These are phyloP conservation scores for Collariella sp. DNA, from an alignment of 495 filamentous ascomycete species.

Conservation along the genomic window DNA sequence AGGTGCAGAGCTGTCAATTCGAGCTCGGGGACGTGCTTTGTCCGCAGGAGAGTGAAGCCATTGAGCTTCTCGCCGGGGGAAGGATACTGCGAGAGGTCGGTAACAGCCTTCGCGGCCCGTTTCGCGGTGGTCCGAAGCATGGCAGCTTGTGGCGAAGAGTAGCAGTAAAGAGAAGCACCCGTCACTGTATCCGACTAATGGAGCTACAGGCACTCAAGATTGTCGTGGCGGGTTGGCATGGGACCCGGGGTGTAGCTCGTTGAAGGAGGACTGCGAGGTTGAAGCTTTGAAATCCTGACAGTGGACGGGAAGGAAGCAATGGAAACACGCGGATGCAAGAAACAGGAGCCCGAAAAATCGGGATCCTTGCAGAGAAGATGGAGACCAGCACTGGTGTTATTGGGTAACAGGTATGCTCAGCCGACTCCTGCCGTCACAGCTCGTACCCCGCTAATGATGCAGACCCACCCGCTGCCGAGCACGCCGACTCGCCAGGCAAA, in stretches of 20 bases:
- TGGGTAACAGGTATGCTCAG: too few relatives aligned
- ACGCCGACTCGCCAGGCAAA: background rate
- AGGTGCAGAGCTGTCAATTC: constrained; percentile 85
- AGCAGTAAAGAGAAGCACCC: background rate
- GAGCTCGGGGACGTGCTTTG: constrained; percentile 87
- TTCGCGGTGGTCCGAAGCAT: constrained; percentile 45
- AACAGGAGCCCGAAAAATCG: background rate
- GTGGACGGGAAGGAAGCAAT: background rate
- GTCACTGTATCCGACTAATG: background rate
- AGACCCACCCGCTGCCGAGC: background rate
- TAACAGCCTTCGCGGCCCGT: constrained; percentile 53
- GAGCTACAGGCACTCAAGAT: background rate
- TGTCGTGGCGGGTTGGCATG: constrained; percentile 7
- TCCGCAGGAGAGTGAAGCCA: constrained; percentile 81
- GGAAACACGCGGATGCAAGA: background rate
- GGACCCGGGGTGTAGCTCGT: background rate
- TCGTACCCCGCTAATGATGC: background rate
- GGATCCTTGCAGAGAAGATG: background rate
- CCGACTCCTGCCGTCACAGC: too few relatives aligned
- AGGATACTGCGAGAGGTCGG: constrained; percentile 62
- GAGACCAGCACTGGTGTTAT: background rate
- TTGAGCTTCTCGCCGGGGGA: constrained; percentile 75
- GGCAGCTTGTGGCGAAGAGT: background rate
- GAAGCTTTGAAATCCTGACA: constrained; percentile 1
- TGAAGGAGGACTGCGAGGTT: too few relatives aligned